Conservation (phyloP, 2,329 filamentous ascomycete species). For the Zelopaecilomyces penicillatus region DNA sequence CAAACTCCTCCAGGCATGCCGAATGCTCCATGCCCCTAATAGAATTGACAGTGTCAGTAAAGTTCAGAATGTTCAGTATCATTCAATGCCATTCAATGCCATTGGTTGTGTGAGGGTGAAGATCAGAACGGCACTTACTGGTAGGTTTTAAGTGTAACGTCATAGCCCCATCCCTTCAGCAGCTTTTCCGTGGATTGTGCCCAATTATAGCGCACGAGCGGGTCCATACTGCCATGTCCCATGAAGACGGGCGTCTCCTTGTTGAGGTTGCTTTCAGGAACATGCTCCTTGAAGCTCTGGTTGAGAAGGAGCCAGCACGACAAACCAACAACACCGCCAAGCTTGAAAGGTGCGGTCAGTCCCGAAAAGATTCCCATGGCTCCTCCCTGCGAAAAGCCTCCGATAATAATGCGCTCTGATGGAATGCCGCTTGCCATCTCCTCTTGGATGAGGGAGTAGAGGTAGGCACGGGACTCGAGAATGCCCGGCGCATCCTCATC, state of each 20-base stretch:
- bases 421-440: conserved; percentile 73
- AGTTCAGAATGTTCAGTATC: background rate
- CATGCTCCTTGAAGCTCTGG: conserved; percentile 32
- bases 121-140: conserved; percentile 39
- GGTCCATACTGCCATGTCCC: conserved; percentile 70
- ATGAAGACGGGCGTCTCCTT: conserved; percentile 74
- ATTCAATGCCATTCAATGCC: too few species aligned
- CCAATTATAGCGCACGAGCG: conserved; percentile 59
- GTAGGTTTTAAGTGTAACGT: conserved; percentile 72
- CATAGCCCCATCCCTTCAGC: conserved; percentile 59
- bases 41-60: background rate
- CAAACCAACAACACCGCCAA: conserved; percentile 82
- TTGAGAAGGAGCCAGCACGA: conserved; percentile 71
- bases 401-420: conserved; percentile 74
- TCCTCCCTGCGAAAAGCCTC: conserved; percentile 79
- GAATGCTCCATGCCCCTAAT: conserved; percentile 63
- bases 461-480: conserved; percentile 60
- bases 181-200: conserved; percentile 57
- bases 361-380: conserved; percentile 79
- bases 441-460: conserved; percentile 69
- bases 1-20: conserved; percentile 68
- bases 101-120: background rate
- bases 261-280: conserved; percentile 27
- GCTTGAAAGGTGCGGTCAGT: conserved; percentile 60
- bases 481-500: conserved; percentile 67